Evolutionary conservation across 2,329 filamentous ascomycete genomes (phyloP).

Genomic region (Aspergillus transmontanensis): DNA sequence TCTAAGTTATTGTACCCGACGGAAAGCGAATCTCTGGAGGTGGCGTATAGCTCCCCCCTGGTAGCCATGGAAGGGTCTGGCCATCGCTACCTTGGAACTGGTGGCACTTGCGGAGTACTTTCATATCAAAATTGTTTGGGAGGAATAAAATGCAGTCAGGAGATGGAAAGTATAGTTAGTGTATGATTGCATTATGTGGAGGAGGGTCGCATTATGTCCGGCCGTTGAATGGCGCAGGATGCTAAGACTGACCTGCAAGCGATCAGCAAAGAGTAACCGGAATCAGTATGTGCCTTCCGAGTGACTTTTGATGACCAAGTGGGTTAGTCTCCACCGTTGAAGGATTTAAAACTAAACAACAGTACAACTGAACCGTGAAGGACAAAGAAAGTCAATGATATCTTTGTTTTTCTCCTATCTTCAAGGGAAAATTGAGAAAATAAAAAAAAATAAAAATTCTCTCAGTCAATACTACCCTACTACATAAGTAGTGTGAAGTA

Average conservation of each 20-base stretch:
- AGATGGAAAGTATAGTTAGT: neutral
- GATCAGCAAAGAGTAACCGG: neutral
- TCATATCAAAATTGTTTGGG: neutral
- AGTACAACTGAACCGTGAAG: neutral
- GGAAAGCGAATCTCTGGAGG: constrained; percentile 2
- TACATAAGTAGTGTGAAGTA: neutral
- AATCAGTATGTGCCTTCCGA: neutral
- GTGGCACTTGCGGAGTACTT: neutral
- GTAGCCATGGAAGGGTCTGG: neutral
- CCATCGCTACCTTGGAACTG: neutral
- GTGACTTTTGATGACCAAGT: neutral
- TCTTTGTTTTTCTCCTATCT: neutral
- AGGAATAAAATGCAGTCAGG: neutral
- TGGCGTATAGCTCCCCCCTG: neutral
- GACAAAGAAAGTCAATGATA: neutral
- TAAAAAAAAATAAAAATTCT: neutral
- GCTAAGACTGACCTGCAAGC: neutral
- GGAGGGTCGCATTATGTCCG: neutral
- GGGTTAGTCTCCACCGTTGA: neutral
- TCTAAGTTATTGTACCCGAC: neutral
- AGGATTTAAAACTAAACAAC: neutral
- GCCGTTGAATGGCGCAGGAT: neutral
- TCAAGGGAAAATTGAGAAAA: neutral
- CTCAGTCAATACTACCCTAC: neutral
- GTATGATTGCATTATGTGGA: neutral